phyloP scores from a whole-genome alignment of 192 early-diverging fungal species.

The Coemansia sp. region DNA sequence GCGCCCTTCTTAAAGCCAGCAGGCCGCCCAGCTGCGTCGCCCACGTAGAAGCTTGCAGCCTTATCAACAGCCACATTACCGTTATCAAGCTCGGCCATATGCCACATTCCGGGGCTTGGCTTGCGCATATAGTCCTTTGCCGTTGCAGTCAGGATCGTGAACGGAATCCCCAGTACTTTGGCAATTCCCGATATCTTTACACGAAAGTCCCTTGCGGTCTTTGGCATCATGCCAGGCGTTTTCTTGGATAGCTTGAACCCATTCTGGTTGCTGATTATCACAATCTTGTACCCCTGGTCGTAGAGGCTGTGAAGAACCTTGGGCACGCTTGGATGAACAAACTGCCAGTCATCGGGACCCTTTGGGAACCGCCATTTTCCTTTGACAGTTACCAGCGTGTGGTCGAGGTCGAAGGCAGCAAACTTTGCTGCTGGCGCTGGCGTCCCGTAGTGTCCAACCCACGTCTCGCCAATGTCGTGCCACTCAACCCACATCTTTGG shows the following conservation, averaged over 20 bases:
- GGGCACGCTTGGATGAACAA: constrained; percentile 61
- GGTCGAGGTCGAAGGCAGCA: constrained; percentile 62
- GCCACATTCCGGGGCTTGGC: constrained; percentile 50
- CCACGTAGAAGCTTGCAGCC: constrained; percentile 74
- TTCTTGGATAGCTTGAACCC: constrained; percentile 12
- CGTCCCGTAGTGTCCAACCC: constrained; percentile 39
- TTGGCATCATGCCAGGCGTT: constrained; percentile 20
- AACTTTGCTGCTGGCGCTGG: constrained; percentile 38
- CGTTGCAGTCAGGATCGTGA: constrained; percentile 70
- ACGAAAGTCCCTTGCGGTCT: constrained; percentile 34
- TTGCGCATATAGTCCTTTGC: constrained; percentile 61
- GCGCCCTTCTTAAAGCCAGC: constrained; percentile 60
- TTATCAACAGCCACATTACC: constrained; percentile 51
- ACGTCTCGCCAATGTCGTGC: constrained; percentile 38
- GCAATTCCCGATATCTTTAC: constrained; percentile 73
- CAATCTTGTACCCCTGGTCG: constrained; percentile 59
- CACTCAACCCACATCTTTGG: constrained; percentile 21
- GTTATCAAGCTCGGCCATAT: constrained; percentile 35
- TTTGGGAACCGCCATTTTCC: constrained; percentile 64
- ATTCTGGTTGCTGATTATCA: constrained; percentile 41
- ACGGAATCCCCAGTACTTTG: constrained; percentile 70
- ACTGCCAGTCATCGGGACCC: constrained; percentile 78
- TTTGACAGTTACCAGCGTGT: constrained; percentile 69
- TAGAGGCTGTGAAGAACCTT: constrained; percentile 59
- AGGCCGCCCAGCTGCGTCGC: constrained; percentile 89